Base-by-base conservation (phyloP, 2,329 filamentous ascomycete genomes). In the Fusarium sp. region DNA sequence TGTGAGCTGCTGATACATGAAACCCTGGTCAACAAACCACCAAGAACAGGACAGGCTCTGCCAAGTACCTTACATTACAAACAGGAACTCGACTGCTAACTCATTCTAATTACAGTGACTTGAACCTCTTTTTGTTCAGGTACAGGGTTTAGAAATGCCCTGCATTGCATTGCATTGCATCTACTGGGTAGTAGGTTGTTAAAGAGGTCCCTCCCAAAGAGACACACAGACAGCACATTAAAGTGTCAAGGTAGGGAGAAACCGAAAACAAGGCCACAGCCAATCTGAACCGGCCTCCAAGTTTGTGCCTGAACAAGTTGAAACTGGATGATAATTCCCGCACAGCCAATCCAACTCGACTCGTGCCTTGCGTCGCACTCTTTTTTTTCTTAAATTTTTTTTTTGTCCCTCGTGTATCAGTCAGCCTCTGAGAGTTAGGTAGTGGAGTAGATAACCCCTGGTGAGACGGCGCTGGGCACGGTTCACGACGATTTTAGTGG, bases 301-400 rank as follows among this genome's bases (percentile, higher is more conserved):
- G 48, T 28, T 18, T 24, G 44, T 52, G 31, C 46, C 57, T 47
- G 46, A 37, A 31, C 28, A n/a, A 43, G 33, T 46, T 64, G 65
- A 58, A 50, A 50, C 54, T 54, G 41, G 38, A 42, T 28, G 20
- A 58, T 53, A 69, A 66, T 66, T 62, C 66, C 66, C 60, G 66
- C 60, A 69, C 46, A 62, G 41, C 66, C 66, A 69, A 69, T 69
- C 61, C 66, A 49, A 33, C 64, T 65, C 46, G 60, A 69, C 55
- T 68, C 55, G 66, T 68, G 59, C 65, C 65, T 69, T 68, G 58
- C 44, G 65, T 64, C 49, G 41, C 58, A 38, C 56, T 29, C 57
- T 26, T 49, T 37, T 50, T 38, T 26, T 44, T 26, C n/a, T n/a
- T n/a, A n/a, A n/a, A n/a, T n/a, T n/a, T n/a, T n/a, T n/a, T n/a